Conservation (phyloP, 139 green algal species). For the Pseudopediastrum boryanum region DNA sequence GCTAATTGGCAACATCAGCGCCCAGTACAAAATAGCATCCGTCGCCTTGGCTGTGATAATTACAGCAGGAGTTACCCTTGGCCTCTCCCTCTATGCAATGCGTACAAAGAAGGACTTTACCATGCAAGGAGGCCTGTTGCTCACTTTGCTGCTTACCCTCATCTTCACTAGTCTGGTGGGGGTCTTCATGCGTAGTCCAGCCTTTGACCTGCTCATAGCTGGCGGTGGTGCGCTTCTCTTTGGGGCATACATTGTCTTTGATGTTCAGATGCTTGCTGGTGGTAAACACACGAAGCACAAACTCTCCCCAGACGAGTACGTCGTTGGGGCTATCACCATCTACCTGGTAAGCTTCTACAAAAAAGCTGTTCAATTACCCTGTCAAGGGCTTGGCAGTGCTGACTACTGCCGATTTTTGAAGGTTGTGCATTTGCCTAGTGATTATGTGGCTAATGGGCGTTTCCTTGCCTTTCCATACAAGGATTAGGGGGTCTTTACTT, state of each 20-base stretch:
- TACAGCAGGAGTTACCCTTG: conserved; percentile 24
- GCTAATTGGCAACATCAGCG: conserved; percentile 40
- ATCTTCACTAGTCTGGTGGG: conserved; percentile 33
- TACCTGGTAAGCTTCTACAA: no score
- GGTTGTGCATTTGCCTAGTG: no score
- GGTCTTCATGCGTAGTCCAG: conserved; percentile 5
- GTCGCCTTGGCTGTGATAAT: conserved; percentile 32
- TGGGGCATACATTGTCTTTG: conserved; percentile 35
- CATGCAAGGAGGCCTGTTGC: conserved; percentile 17
- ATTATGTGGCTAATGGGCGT: no score
- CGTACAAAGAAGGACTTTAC: conserved; percentile 48
- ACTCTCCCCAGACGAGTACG: conserved; percentile 47
- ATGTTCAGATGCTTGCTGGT: conserved; percentile 45
- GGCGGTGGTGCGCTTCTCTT: conserved; percentile 42
- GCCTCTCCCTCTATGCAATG: conserved; percentile 25
- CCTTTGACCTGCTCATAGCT: conserved; percentile 21
- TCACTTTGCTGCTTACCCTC: conserved; percentile 32
- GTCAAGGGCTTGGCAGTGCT: no score
- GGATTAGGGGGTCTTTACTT: no score
- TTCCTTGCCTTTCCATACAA: no score
- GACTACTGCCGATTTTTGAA: no score
- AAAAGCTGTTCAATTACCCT: no score
- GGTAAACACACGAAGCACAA: not conserved
- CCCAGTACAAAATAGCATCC: conserved; percentile 26
- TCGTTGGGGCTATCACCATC: conserved; percentile 43